These are phyloP conservation scores for Leishmania amazonensis DNA, from an alignment of 208 protist species.

Conservation along the genomic window DNA sequence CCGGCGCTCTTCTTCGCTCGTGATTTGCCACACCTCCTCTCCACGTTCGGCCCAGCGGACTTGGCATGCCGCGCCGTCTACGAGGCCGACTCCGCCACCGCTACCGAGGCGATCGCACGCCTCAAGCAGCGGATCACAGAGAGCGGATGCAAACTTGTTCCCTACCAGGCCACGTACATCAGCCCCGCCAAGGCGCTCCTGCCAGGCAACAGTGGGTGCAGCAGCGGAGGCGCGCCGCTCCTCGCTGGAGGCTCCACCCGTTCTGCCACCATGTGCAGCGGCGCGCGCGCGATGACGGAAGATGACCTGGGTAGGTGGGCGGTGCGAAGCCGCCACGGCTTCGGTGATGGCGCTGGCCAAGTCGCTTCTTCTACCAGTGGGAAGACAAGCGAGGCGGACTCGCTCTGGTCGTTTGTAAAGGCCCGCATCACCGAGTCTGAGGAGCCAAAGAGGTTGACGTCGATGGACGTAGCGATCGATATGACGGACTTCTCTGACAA, in stretches of 20 bases:
- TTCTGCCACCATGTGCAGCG: neutral
- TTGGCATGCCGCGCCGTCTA: constrained; percentile 43
- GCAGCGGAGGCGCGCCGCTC: neutral
- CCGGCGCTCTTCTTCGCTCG: constrained; percentile 85
- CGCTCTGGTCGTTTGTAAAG: constrained; percentile 28
- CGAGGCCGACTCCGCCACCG: constrained; percentile 44
- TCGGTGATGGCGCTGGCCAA: constrained; percentile 8
- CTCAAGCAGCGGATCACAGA: constrained; percentile 40
- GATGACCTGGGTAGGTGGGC: constrained; percentile 28
- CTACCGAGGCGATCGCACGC: constrained; percentile 37
- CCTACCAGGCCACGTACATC: constrained; percentile 56
- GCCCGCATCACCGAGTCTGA: constrained; percentile 19
- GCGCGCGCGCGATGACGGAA: constrained; percentile 19
- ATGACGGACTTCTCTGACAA: constrained; percentile 75
- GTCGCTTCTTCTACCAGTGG: neutral
- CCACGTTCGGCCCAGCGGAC: constrained; percentile 41
- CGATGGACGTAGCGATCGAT: constrained; percentile 60
- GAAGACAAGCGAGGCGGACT: constrained; percentile 1
- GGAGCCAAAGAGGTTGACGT: constrained; percentile 39
- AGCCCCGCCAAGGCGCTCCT: neutral
- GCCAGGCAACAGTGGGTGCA: neutral
- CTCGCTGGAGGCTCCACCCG: neutral
- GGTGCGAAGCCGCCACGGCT: constrained; percentile 22
- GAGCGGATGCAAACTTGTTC: constrained; percentile 37
- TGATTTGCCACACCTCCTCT: constrained; percentile 41